Evolutionary conservation across 208 protist genomes (phyloP).

Genomic region (Novymonas esmeraldas): DNA sequence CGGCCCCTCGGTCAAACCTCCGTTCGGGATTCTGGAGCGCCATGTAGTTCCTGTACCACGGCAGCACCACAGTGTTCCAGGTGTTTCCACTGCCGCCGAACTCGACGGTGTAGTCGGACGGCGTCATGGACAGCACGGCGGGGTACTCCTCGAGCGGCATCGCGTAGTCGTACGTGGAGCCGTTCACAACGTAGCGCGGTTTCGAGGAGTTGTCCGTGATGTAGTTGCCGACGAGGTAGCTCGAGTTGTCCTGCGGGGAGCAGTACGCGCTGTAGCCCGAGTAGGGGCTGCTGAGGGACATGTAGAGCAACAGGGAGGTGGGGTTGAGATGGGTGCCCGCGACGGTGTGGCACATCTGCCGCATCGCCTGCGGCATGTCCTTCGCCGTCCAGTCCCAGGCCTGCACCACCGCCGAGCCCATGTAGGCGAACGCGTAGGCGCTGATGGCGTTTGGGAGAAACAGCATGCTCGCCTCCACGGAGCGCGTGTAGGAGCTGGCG

Average conservation of each 20-base stretch:
- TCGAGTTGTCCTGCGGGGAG: slow-evolving; percentile 44
- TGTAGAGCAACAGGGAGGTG: slow-evolving; percentile 39
- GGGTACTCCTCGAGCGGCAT: slow-evolving; percentile 27
- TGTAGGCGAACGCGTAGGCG: slow-evolving; percentile 25
- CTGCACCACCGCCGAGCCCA: slow-evolving; percentile 15
- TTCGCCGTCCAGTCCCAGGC: slow-evolving; percentile 34
- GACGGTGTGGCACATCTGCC: slow-evolving; percentile 44
- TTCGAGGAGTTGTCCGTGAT: slow-evolving; percentile 32
- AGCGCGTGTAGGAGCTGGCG: slow-evolving; percentile 22
- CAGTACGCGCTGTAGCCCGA: slow-evolving; percentile 70
- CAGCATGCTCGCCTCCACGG: slow-evolving; percentile 30
- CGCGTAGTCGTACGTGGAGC: slow-evolving; percentile 25
- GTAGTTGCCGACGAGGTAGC: slow-evolving; percentile 39
- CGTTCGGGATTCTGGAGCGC: no score
- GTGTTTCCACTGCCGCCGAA: slow-evolving; percentile 43
- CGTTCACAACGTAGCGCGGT: slow-evolving; percentile 45
- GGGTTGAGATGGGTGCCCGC: neutral
- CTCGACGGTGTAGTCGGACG: slow-evolving; percentile 41
- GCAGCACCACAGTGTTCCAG: slow-evolving; percentile 45
- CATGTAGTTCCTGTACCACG: slow-evolving; percentile 28
- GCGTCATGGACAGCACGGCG: slow-evolving; percentile 40
- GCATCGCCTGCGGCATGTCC: slow-evolving; percentile 54
- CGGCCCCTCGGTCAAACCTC: no score
- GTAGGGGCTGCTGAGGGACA: slow-evolving; percentile 52
- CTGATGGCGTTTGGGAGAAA: slow-evolving; percentile 34